Evolutionary conservation across 208 protist species (phyloP), one percentile per base, ranked within the genome.

Genomic region (Strigomonas culicis): DNA sequence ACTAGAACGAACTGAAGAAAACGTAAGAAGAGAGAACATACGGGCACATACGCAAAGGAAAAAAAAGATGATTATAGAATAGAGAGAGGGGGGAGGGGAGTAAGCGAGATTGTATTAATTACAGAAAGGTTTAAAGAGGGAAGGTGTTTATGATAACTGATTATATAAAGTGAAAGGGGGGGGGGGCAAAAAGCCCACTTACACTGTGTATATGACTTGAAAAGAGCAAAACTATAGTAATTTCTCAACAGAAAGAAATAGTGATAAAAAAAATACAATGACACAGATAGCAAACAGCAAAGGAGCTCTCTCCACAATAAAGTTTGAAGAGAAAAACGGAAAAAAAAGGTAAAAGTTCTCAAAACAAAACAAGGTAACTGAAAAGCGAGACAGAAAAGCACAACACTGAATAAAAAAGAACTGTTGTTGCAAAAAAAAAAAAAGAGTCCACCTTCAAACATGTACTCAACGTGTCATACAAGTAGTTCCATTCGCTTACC

Each of bases 371-470:
- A 4, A 49, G 34, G 46, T 32, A 15, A 1, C 36, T 25, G 8
- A 0, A 32, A 34, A 50, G 56, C 0, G 17, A 57, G 41, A 59
- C 0, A 49, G 41, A 28, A 39, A 60, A 47, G n/a, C 2, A 13
- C 25, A 50, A 46, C 53, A 60, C 43, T 49, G 51, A 61, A 63
- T 66, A 64, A 34, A 57, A 62, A 11, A 24, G 61, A 22, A 61
- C 24, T 31, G 19, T 25, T 53, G 25, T 4, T 43, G 4, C 2
- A 47, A 36, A 58, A 68, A 43, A 4, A 63, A 60, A 63, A 1
- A 61, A 68, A 25, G 4, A 58, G 19, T 1, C n/a, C n/a, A n/a
- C n/a, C n/a, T n/a, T n/a, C n/a, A n/a, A n/a, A n/a, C n/a, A n/a
- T n/a, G n/a, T n/a, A n/a, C n/a, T n/a, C n/a, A n/a, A n/a, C n/a